Base-by-base conservation (phyloP, 805 yeast species). In the Nakazawaea peltata region DNA sequence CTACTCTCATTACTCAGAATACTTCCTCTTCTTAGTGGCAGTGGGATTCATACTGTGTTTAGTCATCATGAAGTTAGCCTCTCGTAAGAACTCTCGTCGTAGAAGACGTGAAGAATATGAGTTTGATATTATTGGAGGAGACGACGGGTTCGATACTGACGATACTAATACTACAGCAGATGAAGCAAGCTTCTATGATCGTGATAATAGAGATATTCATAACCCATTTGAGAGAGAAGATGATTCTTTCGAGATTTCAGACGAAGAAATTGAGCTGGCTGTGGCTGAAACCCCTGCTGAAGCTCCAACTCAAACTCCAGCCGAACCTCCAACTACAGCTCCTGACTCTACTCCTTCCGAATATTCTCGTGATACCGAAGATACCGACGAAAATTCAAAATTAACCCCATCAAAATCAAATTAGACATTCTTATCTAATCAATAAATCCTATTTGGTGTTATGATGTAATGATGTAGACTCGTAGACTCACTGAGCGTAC, bases 41-140 rank as follows among this genome's bases (percentile, higher is more conserved):
- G 42, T 78, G 32, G 90, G 90, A 5, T 74, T 77, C 44, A 49
- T 65, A 4, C 50, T 66, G 10, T 61, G 58, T 42, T 56, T 60
- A 49, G 62, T 55, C 42, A 74, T 62, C 47, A 67, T 53, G 45
- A 66, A 57, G 60, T 54, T 49, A 53, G 28, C 57, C 52, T 30
- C 64, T 56, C 5, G 54, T 67, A 41, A 65, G 63, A 41, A 58
- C 62, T 44, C 57, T 5, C 44, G 60, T 22, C 51, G 59, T 39
- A 63, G 84, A 56, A 60, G 81, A 50, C 60, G 87, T 57, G 74
- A 80, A 47, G 86, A 78, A 26, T 78, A 72, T 48, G 92, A 82
- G 50, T 79, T 82, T 49, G 94, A 82, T 50, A 75, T 81, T 31
- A 82, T 82, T 30, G 81, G 77, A 14, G 80, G 81, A 6, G 82